These are phyloP conservation scores for Pythium aristosporum DNA, from an alignment of 352 stramenopile species.

Conservation along the genomic window DNA sequence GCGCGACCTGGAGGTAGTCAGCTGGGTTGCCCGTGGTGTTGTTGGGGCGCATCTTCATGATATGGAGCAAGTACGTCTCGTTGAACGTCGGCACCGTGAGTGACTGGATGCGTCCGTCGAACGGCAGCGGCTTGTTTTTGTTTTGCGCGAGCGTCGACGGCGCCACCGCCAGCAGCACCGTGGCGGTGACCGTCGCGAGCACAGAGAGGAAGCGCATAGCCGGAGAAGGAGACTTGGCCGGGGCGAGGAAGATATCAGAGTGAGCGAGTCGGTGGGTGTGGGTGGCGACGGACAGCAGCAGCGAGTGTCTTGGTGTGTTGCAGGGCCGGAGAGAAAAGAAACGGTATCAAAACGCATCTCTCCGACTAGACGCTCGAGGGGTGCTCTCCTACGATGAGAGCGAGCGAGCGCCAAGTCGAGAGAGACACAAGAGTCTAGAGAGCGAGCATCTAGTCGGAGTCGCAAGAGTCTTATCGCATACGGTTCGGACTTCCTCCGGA, in stretches of 20 bases:
- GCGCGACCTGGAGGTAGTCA: slow-evolving; percentile 33
- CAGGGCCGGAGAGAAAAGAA: not conserved
- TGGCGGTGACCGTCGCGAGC: slow-evolving; percentile 3
- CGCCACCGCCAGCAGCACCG: not conserved
- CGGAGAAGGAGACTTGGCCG: not conserved
- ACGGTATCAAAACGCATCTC: not conserved
- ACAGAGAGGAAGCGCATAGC: slow-evolving; percentile 10
- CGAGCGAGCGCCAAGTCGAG: no score
- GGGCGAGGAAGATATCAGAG: not conserved
- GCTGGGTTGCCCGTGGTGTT: slow-evolving; percentile 28
- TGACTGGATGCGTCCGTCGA: slow-evolving; percentile 13
- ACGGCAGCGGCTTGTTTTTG: slow-evolving; percentile 13
- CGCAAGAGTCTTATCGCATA: not conserved
- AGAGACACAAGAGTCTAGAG: no score
- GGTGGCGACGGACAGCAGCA: not conserved
- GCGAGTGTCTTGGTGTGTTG: not conserved
- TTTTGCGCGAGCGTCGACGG: not conserved
- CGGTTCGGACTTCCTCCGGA: no score
- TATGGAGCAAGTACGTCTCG: slow-evolving; percentile 18
- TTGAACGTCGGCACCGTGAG: slow-evolving; percentile 10
- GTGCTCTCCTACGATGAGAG: no score
- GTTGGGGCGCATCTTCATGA: slow-evolving; percentile 29
- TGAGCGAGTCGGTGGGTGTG: not conserved
- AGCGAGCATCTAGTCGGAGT: no score
- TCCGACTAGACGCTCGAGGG: not conserved